These are phyloP conservation scores for Suaeda aralocaspica DNA, from an alignment of 148 eudicot species.

Conservation along the genomic window DNA sequence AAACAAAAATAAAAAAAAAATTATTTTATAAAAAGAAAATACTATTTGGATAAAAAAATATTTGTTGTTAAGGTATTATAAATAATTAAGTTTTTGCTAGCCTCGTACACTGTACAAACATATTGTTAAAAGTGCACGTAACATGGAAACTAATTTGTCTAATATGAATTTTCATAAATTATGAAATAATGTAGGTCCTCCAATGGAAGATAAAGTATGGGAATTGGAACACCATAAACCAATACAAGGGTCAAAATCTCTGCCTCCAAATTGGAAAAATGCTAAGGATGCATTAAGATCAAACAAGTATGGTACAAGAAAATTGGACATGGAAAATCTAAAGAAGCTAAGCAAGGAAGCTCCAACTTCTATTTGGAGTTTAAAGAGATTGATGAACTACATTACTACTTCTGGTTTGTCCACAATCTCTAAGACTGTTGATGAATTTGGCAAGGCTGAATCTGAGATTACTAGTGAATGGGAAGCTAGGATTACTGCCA, in stretches of 20 bases:
- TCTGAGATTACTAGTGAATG: constrained; percentile 67
- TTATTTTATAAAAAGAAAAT: too few relatives aligned
- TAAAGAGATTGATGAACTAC: constrained; percentile 51
- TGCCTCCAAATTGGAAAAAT: constrained; percentile 38
- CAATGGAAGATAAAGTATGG: constrained; percentile 44
- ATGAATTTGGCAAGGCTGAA: constrained; percentile 49
- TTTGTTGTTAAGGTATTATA: too few relatives aligned
- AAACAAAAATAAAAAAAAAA: too few relatives aligned
- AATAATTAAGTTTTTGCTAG: too few relatives aligned
- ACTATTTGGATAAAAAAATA: too few relatives aligned
- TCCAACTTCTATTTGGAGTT: constrained; percentile 47
- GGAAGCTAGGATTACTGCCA: constrained; percentile 56
- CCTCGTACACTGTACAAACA: too few relatives aligned
- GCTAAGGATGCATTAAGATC: constrained; percentile 29
- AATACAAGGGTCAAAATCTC: constrained; percentile 33
- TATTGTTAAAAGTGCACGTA: too few relatives aligned
- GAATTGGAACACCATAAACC: constrained; percentile 28
- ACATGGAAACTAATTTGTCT: too few relatives aligned
- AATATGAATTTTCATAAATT: neutral
- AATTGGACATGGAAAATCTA: constrained; percentile 50
- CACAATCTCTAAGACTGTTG: constrained; percentile 54
- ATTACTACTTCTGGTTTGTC: constrained; percentile 52
- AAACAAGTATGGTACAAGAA: constrained; percentile 42
- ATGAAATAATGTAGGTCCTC: constrained; percentile 34
- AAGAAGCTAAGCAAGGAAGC: constrained; percentile 45